A percentile compares a stretch with the other conserved stretches of the same genome.
Evolutionary conservation across 2,329 filamentous ascomycete species (phyloP).

Genomic region (Rutstroemia sp.): DNA sequence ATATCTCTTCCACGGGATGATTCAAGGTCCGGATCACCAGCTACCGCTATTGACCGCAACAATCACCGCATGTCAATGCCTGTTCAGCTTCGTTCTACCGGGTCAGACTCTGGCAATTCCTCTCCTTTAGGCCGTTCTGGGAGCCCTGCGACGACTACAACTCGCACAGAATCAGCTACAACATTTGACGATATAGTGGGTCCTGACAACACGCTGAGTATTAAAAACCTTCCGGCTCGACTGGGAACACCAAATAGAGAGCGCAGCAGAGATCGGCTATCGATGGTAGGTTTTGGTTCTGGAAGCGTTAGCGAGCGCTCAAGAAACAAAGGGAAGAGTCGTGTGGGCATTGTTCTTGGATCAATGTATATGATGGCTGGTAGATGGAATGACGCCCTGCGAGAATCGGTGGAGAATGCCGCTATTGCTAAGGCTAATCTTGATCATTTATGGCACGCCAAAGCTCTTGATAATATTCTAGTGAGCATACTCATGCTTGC

Average conservation of each 20-base stretch:
- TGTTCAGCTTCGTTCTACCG: slow-evolving; percentile 36
- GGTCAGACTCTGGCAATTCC: slow-evolving; percentile 24
- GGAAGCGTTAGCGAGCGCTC: slow-evolving; percentile 68
- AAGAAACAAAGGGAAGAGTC: slow-evolving; percentile 72
- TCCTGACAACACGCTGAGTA: slow-evolving; percentile 9
- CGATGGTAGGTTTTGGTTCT: slow-evolving; percentile 64
- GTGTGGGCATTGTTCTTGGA: slow-evolving; percentile 72
- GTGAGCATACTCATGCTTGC: slow-evolving; percentile 76
- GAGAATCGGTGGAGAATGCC: slow-evolving; percentile 75
- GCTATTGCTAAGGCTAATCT: slow-evolving; percentile 69
- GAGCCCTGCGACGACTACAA: slow-evolving; percentile 27
- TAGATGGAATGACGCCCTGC: slow-evolving; percentile 81
- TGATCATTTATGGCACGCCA: slow-evolving; percentile 96
- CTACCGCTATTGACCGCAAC: slow-evolving; percentile 48
- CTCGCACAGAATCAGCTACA: slow-evolving; percentile 12
- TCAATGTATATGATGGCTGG: slow-evolving; percentile 84
- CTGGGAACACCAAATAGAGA: slow-evolving; percentile 19
- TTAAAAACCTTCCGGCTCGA: slow-evolving; percentile 17
- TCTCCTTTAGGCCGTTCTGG: slow-evolving; percentile 31
- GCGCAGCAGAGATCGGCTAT: slow-evolving; percentile 43
- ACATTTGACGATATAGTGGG: slow-evolving; percentile 25
- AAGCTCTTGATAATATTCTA: slow-evolving; percentile 82
- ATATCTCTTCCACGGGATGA: slow-evolving; percentile 36
- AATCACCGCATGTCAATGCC: slow-evolving; percentile 78
- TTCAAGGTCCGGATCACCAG: slow-evolving; percentile 47